These are phyloP conservation scores for Pseudopithomyces maydicus DNA, from an alignment of 2,329 filamentous ascomycete genomes.

Conservation along the genomic window DNA sequence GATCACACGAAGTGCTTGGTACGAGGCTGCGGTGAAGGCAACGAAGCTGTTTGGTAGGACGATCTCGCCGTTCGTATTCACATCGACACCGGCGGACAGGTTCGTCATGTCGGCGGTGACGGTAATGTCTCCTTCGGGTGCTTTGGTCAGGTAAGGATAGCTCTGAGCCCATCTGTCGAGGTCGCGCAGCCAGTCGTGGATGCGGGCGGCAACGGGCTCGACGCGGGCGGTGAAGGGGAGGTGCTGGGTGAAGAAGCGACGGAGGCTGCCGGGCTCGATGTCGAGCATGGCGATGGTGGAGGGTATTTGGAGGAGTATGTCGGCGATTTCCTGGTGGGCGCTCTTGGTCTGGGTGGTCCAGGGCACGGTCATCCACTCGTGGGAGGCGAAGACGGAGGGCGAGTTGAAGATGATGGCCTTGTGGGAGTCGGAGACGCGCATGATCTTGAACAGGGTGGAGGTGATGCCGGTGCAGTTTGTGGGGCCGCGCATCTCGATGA, in stretches of 20 bases:
- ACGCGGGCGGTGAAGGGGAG: conserved; percentile 14
- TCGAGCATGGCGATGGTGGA: conserved; percentile 22
- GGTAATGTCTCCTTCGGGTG: conserved; percentile 3
- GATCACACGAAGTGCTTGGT: conserved; percentile 24
- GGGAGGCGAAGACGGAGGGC: conserved; percentile 30
- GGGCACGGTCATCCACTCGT: conserved; percentile 37
- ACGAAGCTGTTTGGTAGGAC: conserved; percentile 27
- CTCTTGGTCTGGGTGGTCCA: conserved; percentile 28
- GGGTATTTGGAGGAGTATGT: conserved; percentile 36
- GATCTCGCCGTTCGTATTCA: conserved; percentile 6
- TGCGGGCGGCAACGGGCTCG: conserved; percentile 13
- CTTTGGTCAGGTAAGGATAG: conserved; percentile 25
- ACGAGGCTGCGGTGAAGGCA: conserved; percentile 27
- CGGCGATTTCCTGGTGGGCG: conserved; percentile 29
- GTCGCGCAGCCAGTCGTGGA: conserved; percentile 19
- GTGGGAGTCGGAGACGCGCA: conserved; percentile 35
- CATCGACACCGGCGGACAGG: conserved; percentile 3
- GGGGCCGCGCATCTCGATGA: conserved; percentile 39
- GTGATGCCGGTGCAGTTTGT: conserved; percentile 29
- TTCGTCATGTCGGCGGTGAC: conserved; percentile 18
- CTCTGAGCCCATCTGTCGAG: conserved; percentile 25
- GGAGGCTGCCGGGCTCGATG: conserved; percentile 21
- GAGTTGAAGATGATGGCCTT: conserved; percentile 32
- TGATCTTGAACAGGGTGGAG: conserved; percentile 34
- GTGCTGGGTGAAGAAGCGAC: conserved; percentile 21